phyloP scores from a whole-genome alignment of 176 grass and related monocot species.

The Avena eriantha region DNA sequence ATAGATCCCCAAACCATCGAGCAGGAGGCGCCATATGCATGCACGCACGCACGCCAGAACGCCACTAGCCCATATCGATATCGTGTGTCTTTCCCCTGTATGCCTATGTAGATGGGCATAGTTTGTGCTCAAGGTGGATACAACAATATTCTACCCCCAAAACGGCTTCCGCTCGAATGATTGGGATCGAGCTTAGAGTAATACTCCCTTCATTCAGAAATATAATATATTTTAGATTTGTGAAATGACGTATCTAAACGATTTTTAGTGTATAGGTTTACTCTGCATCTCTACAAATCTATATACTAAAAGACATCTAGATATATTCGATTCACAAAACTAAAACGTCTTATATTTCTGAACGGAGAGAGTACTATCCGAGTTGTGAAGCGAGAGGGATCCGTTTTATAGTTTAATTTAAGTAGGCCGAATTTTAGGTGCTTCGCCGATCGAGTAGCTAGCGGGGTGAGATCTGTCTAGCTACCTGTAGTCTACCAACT shows the following conservation, averaged over 20 bases:
- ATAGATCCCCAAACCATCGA: conserved; percentile 28
- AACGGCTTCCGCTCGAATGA: not conserved
- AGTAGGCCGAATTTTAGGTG: conserved; percentile 13
- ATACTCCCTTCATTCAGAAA: too few species aligned
- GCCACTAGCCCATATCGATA: conserved; percentile 24
- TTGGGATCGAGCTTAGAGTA: not conserved
- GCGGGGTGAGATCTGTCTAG: not conserved
- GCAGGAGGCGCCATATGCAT: not conserved
- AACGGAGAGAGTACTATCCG: conserved; percentile 12
- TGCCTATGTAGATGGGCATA: conserved; percentile 51
- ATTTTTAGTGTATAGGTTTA: too few species aligned
- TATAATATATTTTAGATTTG: too few species aligned
- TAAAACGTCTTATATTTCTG: too few species aligned
- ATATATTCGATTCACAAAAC: too few species aligned
- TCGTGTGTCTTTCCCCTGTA: not conserved
- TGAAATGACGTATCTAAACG: too few species aligned
- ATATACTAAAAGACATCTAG: too few species aligned
- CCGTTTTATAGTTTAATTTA: not conserved
- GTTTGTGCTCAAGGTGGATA: conserved; percentile 30
- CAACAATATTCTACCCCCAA: not conserved
- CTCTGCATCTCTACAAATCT: too few species aligned
- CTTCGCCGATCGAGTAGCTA: not conserved
- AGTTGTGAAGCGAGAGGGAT: conserved; percentile 27
- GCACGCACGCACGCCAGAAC: not conserved
- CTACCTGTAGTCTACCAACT: conserved; percentile 33